Evolutionary conservation across 768 basidiomycete species (phyloP), one percentile per base, ranked within the genome.

Genomic region (Steccherinum ochraceum): DNA sequence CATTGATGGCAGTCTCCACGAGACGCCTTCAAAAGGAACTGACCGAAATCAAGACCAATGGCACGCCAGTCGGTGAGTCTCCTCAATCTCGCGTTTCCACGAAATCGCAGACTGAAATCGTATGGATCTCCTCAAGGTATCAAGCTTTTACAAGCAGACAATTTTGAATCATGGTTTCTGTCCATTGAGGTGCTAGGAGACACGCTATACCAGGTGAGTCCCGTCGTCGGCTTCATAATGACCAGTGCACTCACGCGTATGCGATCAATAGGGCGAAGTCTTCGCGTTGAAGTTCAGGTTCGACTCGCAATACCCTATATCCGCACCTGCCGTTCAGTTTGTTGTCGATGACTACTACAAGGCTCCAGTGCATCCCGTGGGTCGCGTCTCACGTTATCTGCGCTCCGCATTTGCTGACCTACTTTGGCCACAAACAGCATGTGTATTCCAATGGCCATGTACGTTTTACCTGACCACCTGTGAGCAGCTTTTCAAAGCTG

Each of bases 381-480:
- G 84, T 74, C n/a, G n/a, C n/a, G n/a, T 18, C 24, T 24, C 10
- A 23, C 12, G 12, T 25, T 24, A 13, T 24, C 23, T 18, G 7
- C 13, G 35, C 27, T 21, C 12, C 52, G 27, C 46, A 12, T 35
- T 12, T 48, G 25, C 30, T 23, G n/a, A 25, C 44, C 44, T 30
- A 25, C 48, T 30, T 50, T n/a, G 56, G 48, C 21, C n/a, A 24
- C 46, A 51, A 46, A 46, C 58, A 89, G 86, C 89, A 91, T 59
- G 84, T 90, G 42, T 92, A 92, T 64, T 90, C 89, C 10, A 92
- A 92, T 63, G 84, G 91, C 53, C 87, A 89, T 74, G 85, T 92
- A 46, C 44, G 57, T 58, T 3, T 18, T 26, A 16, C 16, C 20
- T 2, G 10, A 20, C 26, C 5, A n/a, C 24, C 18, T 18, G 12